phyloP scores from a whole-genome alignment of 192 early-diverging fungal species.

The Entomortierella chlamydospora region DNA sequence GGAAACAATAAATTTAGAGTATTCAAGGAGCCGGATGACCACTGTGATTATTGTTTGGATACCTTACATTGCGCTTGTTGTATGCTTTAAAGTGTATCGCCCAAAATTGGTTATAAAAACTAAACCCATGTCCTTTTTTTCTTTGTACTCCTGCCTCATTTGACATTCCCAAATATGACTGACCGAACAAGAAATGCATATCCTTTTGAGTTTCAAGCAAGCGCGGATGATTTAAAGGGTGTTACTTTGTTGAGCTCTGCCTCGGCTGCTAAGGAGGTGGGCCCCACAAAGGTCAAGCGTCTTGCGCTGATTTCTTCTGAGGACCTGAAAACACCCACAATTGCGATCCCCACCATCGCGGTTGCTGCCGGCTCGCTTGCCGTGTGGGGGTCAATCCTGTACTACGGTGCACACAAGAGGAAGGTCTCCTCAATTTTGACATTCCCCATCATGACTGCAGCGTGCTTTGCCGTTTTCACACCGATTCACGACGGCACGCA shows the following conservation, averaged over 20 bases:
- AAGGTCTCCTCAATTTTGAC: constrained; percentile 25
- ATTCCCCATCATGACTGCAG: constrained; percentile 39
- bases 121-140: too few species aligned
- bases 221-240: too few species aligned
- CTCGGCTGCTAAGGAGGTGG: background rate
- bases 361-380: constrained; percentile 29
- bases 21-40: too few species aligned
- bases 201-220: too few species aligned
- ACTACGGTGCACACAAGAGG: constrained; percentile 37
- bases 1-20: too few species aligned
- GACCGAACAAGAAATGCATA: too few species aligned
- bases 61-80: too few species aligned
- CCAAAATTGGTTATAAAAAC: too few species aligned
- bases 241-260: background rate
- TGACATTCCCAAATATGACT: too few species aligned
- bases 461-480: constrained; percentile 44
- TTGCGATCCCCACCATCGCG: constrained; percentile 36
- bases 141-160: too few species aligned
- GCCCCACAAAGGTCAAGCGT: constrained; percentile 3
- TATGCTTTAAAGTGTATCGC: too few species aligned
- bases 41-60: too few species aligned
- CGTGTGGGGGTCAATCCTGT: constrained; percentile 27
- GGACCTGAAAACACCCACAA: constrained; percentile 45
- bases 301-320: constrained; percentile 36
- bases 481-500: constrained; percentile 43